These are phyloP conservation scores for Suillus lakei DNA, from an alignment of 768 basidiomycete genomes.

Conservation along the genomic window DNA sequence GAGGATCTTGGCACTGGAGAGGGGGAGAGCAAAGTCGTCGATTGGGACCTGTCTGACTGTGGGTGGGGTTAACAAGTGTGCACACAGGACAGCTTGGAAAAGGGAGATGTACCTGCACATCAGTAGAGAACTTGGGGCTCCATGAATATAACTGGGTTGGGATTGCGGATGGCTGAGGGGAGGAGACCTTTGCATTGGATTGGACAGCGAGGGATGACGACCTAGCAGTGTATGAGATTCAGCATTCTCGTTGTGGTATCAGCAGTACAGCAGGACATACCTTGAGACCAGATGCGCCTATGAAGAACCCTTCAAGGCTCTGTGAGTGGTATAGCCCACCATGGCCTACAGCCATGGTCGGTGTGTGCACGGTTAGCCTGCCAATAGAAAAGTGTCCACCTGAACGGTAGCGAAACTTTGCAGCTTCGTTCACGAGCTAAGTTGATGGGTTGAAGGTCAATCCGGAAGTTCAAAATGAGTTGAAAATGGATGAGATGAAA, in stretches of 20 bases:
- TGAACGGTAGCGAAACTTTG: slow-evolving; percentile 89
- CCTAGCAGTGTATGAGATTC: slow-evolving; percentile 25
- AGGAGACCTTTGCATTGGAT: slow-evolving; percentile 94
- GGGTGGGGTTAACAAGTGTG: no score
- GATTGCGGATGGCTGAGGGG: slow-evolving; percentile 86
- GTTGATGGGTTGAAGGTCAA: no score
- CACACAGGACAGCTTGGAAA: no score
- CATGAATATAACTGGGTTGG: slow-evolving; percentile 94
- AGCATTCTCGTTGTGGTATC: background rate
- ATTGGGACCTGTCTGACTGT: no score
- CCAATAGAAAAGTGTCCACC: slow-evolving; percentile 84
- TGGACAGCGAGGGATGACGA: slow-evolving; percentile 94
- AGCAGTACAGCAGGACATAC: slow-evolving; percentile 39
- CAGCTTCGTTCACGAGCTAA: slow-evolving; percentile 95
- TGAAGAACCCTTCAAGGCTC: slow-evolving; percentile 93
- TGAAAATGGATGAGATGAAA: no score
- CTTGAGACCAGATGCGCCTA: slow-evolving; percentile 90
- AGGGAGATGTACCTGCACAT: slow-evolving; percentile 63
- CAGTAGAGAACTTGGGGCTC: slow-evolving; percentile 94
- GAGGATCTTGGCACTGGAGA: no score
- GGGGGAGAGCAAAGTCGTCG: no score
- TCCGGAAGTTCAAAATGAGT: no score
- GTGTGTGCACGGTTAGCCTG: slow-evolving; percentile 78
- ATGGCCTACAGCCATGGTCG: slow-evolving; percentile 92
- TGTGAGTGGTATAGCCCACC: slow-evolving; percentile 95